A percentile compares a stretch with the other conserved stretches of the same genome.
phyloP scores from a whole-genome alignment of 2,329 filamentous ascomycete genomes.

The Fusarium gaditjirri region DNA sequence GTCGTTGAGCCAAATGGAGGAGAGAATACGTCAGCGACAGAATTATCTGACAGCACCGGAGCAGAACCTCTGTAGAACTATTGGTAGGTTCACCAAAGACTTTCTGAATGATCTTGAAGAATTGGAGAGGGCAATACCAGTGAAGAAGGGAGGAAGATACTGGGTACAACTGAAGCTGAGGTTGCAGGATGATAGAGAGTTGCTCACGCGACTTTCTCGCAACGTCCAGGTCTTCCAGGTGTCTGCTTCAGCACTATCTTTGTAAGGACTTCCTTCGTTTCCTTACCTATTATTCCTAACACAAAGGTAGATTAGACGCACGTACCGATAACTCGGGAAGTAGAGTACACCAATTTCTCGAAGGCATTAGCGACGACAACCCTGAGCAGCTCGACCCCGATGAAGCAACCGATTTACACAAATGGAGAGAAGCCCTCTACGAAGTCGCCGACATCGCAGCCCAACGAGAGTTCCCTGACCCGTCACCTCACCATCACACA shows the following conservation, averaged over 20 bases:
- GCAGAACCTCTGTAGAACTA: conserved; percentile 12
- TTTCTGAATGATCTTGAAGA: neutral
- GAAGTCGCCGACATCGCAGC: conserved; percentile 6
- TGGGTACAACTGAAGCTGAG: neutral
- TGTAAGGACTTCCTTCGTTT: neutral
- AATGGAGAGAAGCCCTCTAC: conserved; percentile 4
- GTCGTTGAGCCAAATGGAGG: conserved; percentile 6
- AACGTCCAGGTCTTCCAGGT: conserved; percentile 19
- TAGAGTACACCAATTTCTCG: neutral
- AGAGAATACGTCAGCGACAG: neutral
- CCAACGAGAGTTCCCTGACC: neutral
- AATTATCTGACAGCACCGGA: neutral
- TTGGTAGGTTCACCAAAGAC: neutral
- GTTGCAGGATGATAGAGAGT: conserved; percentile 1
- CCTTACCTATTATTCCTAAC: neutral
- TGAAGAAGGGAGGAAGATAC: neutral
- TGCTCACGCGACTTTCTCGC: conserved; percentile 6
- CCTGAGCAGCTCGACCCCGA: neutral
- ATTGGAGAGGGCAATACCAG: neutral
- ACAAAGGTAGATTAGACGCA: neutral
- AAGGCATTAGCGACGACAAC: conserved; percentile 2
- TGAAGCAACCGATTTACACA: neutral
- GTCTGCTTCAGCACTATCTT: neutral
- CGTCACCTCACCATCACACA: neutral
- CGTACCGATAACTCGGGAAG: neutral